A percentile compares a stretch with the other conserved stretches of the same genome.
Conservation (phyloP, 768 basidiomycete species). For the Mycena vulgaris region DNA sequence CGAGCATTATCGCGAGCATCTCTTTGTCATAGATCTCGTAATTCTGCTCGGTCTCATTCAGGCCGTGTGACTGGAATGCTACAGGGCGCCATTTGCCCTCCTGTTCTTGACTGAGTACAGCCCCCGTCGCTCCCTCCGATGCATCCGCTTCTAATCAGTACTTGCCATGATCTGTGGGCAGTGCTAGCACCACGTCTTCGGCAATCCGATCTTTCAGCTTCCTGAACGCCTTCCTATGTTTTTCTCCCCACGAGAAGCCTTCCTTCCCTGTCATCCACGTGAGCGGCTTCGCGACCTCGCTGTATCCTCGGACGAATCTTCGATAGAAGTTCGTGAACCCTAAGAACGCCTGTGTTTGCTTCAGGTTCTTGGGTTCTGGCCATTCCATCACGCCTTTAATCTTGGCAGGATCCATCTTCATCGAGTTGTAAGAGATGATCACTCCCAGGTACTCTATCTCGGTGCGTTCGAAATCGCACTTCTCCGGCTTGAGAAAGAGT, state of each 20-base stretch:
- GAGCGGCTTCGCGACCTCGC: neutral
- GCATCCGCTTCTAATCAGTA: conserved; percentile 25
- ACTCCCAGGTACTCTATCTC: conserved; percentile 38
- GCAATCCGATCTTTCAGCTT: conserved; percentile 1
- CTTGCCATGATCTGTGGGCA: neutral
- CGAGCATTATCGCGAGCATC: conserved; percentile 38
- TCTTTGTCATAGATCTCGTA: too few species aligned
- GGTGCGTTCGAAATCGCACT: conserved; percentile 23
- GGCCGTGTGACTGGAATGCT: too few species aligned
- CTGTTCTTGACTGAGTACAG: conserved; percentile 3
- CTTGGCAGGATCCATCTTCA: conserved; percentile 13
- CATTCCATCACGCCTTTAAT: conserved; percentile 6
- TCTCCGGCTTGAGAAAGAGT: conserved; percentile 24
- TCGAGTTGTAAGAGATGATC: conserved; percentile 6
- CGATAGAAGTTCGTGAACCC: too few species aligned
- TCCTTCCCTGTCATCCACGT: conserved; percentile 13
- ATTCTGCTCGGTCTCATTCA: too few species aligned
- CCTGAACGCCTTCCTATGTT: neutral
- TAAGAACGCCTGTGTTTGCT: too few species aligned
- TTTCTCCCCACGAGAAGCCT: neutral
- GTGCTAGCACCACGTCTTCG: neutral
- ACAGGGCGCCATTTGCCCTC: conserved; percentile 25
- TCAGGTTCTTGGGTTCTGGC: neutral
- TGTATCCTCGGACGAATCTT: neutral
- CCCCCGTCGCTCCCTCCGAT: conserved; percentile 14